Percentiles rank a stretch among this genome's conserved stretches.
Evolutionary conservation across 768 basidiomycete species (phyloP).

Genomic region (Lactarius trivialis): DNA sequence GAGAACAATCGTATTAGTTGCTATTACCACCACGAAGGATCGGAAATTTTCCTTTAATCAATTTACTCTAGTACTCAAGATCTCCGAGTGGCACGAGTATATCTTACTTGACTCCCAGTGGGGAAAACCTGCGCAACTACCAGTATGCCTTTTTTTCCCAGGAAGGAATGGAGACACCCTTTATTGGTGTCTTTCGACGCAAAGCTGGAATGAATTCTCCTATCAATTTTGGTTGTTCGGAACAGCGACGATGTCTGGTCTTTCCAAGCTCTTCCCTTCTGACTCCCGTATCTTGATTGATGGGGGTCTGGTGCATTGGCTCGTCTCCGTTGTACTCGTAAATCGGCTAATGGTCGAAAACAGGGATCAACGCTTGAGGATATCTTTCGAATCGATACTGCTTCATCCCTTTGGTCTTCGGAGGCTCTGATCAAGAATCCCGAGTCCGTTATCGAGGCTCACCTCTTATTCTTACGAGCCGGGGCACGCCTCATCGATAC

Average conservation of each 20-base stretch:
- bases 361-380: slow-evolving; percentile 63
- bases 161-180: background rate
- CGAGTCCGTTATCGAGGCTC: slow-evolving; percentile 48
- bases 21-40: too few species aligned
- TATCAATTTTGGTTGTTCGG: background rate
- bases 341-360: background rate
- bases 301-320: slow-evolving; percentile 15
- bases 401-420: slow-evolving; percentile 67
- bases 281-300: slow-evolving; percentile 10
- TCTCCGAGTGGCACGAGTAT: too few species aligned
- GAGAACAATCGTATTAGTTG: too few species aligned
- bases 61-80: too few species aligned
- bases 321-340: background rate
- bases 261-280: slow-evolving; percentile 5
- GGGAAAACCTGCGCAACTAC: slow-evolving; percentile 79
- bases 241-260: background rate
- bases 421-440: slow-evolving; percentile 50
- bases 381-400: slow-evolving; percentile 40
- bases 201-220: background rate
- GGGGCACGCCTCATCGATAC: slow-evolving; percentile 64
- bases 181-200: background rate
- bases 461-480: slow-evolving; percentile 55
- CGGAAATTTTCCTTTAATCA: too few species aligned
- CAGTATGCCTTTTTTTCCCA: slow-evolving; percentile 31
- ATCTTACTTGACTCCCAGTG: slow-evolving; percentile 67